phyloP scores from a whole-genome alignment of 129 eudicot species.

The Ambrosia artemisiifolia region DNA sequence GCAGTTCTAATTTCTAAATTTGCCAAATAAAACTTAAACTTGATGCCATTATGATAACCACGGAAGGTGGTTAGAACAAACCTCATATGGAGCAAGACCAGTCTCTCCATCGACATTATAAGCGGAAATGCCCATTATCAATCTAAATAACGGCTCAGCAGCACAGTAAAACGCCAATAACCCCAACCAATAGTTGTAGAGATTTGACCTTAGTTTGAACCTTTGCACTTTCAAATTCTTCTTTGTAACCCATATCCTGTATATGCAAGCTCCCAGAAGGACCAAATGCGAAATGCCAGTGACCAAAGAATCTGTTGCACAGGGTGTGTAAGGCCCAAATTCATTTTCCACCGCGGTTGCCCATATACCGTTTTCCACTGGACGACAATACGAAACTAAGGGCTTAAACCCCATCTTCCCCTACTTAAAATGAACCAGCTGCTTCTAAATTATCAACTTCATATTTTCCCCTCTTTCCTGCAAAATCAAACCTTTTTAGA shows the following conservation, averaged over 20 bases:
- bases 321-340: slow-evolving; percentile 86
- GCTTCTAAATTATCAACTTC: slow-evolving; percentile 17
- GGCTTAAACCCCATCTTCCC: slow-evolving; percentile 64
- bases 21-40: background rate
- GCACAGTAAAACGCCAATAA: slow-evolving; percentile 62
- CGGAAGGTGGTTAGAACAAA: slow-evolving; percentile 7
- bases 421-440: background rate
- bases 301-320: slow-evolving; percentile 75
- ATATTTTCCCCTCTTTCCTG: slow-evolving; percentile 22
- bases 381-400: slow-evolving; percentile 65
- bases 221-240: slow-evolving; percentile 56
- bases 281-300: slow-evolving; percentile 64
- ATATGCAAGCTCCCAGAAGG: slow-evolving; percentile 57
- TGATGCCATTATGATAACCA: background rate
- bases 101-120: slow-evolving; percentile 65
- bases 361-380: slow-evolving; percentile 83
- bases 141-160: slow-evolving; percentile 76
- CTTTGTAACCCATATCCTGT: slow-evolving; percentile 61
- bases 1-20: background rate
- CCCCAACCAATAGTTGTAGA: slow-evolving; percentile 62
- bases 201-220: slow-evolving; percentile 62
- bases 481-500: slow-evolving; percentile 9
- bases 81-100: slow-evolving; percentile 86
- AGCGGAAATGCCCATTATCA: slow-evolving; percentile 71
- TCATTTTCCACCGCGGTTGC: slow-evolving; percentile 66